Base-by-base conservation (phyloP, 2,329 filamentous ascomycete species). In the Huntiella bhutanensis region DNA sequence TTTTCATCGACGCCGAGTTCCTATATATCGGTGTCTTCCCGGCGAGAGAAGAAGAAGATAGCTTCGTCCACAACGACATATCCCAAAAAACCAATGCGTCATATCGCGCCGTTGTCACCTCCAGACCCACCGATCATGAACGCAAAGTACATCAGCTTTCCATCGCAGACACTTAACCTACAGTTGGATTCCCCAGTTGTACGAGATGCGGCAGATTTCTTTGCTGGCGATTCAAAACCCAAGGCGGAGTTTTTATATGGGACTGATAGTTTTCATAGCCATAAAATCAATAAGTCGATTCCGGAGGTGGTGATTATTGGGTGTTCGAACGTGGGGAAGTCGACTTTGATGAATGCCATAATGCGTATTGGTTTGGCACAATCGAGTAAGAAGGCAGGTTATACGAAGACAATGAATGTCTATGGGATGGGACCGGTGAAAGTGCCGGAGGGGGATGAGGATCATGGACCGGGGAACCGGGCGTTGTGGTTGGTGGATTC, bases 321-420 rank as follows among this genome's bases (percentile, higher is more conserved):
- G 38, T 85, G 87, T 55, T 86, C 84, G 53, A 93, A 93, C 57
- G 84, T 86, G 37, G 85, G 85, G 56, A 93, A 93, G 60, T 91
- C 83, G 1, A 84, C 83, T 12, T 81, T 92, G 53, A 78, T 93
- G 62, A 93, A 93, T 57, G 80, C 81, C 13, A 70, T 93, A 33
- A 73, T 79, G 2, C 77, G 77, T 33, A 51, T 54, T 17, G 55
- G 57, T 17, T 58, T 69, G 4, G 72, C 72, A 10, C 62, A 65
- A 41, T 69, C 70, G 17, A 71, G 69, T 54, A 58, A 62, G 12
- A 60, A 59, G 15, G 68, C 71, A 1, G 73, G 73, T 7, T 67
- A 64, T 53, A 76, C 73, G 1, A 65, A 60, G 33, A 64, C 66
- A 28, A 66, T 76, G 58, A 76, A 75, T 54, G 69, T 63, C 22